These are phyloP conservation scores for Cornus controversa DNA, from an alignment of 148 eudicot genomes.

Conservation along the genomic window DNA sequence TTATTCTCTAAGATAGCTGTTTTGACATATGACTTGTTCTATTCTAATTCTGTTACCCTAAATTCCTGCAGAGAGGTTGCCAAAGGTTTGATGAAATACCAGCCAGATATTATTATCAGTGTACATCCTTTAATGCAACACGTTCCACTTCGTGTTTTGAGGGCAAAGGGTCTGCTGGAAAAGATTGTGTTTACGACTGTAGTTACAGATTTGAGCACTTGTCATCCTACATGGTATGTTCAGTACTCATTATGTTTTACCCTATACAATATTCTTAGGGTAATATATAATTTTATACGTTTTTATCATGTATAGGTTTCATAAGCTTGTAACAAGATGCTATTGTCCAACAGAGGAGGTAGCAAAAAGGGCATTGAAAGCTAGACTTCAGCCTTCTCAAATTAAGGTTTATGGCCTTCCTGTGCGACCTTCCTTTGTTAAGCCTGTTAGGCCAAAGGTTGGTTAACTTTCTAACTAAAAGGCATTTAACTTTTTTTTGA, in stretches of 20 bases:
- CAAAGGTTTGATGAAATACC: constrained; percentile 91
- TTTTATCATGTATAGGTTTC: constrained; percentile 58
- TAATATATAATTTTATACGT: constrained; percentile 11
- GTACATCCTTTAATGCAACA: constrained; percentile 99
- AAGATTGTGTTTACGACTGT: constrained; percentile 96
- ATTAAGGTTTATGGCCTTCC: constrained; percentile 96
- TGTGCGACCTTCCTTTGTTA: constrained; percentile 93
- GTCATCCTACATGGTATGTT: constrained; percentile 94
- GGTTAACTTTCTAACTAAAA: constrained; percentile 9
- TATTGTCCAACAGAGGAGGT: constrained; percentile 97
- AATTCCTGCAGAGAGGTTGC: constrained; percentile 72
- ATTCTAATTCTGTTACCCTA: constrained; percentile 8
- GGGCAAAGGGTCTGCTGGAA: constrained; percentile 77
- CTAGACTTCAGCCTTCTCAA: constrained; percentile 83
- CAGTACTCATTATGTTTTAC: background rate
- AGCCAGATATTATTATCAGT: constrained; percentile 94
- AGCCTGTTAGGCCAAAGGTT: constrained; percentile 83
- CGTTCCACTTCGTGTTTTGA: constrained; percentile 91
- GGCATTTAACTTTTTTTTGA: background rate
- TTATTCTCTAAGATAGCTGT: background rate
- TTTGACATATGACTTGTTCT: background rate
- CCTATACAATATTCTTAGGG: constrained; percentile 2
- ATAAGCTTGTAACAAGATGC: constrained; percentile 98
- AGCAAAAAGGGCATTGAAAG: constrained; percentile 79
- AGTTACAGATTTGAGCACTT: constrained; percentile 88